Evolutionary conservation across 2,329 filamentous ascomycete species (phyloP), one percentile per base, ranked within the genome.

Genomic region (Pyricularia sp.): DNA sequence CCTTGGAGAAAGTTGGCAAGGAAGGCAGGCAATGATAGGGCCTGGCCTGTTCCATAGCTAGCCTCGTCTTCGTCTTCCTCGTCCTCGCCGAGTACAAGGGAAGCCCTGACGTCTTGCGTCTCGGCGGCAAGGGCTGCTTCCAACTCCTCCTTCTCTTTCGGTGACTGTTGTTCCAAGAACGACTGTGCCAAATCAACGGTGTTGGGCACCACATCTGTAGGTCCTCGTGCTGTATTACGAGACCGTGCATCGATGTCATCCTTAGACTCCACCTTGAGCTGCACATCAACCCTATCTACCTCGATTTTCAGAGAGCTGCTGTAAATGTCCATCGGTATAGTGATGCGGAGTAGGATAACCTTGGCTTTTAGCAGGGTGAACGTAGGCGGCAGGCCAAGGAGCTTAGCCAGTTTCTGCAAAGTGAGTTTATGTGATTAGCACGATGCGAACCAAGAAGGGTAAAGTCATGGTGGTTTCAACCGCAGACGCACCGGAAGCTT

Each of bases 311-410:
- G 96, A 31, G 91, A 88, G 69, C 88, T 93, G 64, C 86, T 88
- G 74, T 93, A 92, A 69, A 97, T 88, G 75, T 97, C 91, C 73
- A 94, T 88, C 13, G 93, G 91, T 63, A 97, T 83, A 8, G 89
- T 96, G 64, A 97, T 79, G 71, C 89, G 88, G 28, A 97, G 83
- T 7, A 89, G 80, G 2, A 89, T 78, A 64, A 96, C 85, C 68
- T 86, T 87, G 65, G 93, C 93, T 72, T 86, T 88, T 64, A 85
- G 83, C 13, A 97, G 79, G 67, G 84, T 81, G 72, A 94, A 84
- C 6, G 84, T 84, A 0, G 87, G 77, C 0, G 93, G 93, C 3
- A 97, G 84, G 70, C 88, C 84, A 4, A 96, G 80, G 24, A 93
- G 76, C 62, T 83, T 81, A 67, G 91, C 83, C 65, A 96, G 82